These are phyloP conservation scores for Eutrema japonicum DNA, from an alignment of 345 rosid species.

Conservation along the genomic window DNA sequence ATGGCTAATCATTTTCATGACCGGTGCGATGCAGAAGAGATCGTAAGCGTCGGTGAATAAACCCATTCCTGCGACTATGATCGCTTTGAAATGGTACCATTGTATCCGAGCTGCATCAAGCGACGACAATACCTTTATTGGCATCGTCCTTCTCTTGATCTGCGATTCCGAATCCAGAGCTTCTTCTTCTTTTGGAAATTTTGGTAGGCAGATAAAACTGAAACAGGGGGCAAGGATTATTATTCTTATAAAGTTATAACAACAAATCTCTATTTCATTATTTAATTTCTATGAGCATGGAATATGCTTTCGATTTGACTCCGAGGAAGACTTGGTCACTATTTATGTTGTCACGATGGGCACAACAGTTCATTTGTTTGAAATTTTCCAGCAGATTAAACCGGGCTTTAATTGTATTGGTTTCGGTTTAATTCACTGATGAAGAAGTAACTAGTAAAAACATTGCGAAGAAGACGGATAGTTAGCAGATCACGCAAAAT, in stretches of 20 bases:
- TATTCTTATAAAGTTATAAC: neutral
- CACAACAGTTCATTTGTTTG: conserved; percentile 29
- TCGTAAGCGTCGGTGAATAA: conserved; percentile 60
- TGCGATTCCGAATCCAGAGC: conserved; percentile 44
- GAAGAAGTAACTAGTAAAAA: neutral
- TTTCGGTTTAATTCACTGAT: conserved; percentile 15
- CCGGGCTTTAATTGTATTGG: neutral
- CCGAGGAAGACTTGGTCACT: conserved; percentile 40
- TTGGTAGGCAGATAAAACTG: neutral
- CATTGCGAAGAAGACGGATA: neutral
- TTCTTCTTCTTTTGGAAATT: neutral
- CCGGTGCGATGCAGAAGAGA: conserved; percentile 54
- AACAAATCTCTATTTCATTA: conserved; percentile 8
- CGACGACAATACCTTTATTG: conserved; percentile 37
- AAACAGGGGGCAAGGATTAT: conserved; percentile 18
- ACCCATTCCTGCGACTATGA: conserved; percentile 58
- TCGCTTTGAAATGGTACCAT: conserved; percentile 56
- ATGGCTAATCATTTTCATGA: conserved; percentile 54
- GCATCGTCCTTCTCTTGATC: conserved; percentile 39
- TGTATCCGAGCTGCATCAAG: conserved; percentile 53
- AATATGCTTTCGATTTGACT: conserved; percentile 42
- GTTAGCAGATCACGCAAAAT: conserved; percentile 10
- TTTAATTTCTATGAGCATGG: conserved; percentile 5
- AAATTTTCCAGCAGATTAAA: conserved; percentile 10
- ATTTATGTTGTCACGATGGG: conserved; percentile 34